Conservation (phyloP, 2,329 filamentous ascomycete genomes). For the Clarireedia homoeocarpa region DNA sequence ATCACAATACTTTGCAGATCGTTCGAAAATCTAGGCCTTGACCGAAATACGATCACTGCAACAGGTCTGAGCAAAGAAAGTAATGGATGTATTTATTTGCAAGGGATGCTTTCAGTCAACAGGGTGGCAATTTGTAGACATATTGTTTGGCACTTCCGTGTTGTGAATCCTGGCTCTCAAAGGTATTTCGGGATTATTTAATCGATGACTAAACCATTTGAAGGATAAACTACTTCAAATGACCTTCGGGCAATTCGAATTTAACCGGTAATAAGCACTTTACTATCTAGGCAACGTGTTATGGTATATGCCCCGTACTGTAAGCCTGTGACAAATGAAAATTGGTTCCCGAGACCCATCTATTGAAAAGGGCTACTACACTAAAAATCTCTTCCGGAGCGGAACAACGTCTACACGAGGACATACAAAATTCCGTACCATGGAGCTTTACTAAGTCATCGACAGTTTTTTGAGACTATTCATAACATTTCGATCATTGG, state of each 20-base stretch:
- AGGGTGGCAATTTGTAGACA: no score
- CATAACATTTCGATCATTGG: background rate
- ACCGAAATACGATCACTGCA: no score
- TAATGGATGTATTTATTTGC: no score
- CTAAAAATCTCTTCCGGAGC: background rate
- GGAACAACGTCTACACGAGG: background rate
- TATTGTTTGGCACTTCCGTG: no score
- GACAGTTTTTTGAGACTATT: background rate
- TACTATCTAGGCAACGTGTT: background rate
- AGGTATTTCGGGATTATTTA: background rate
- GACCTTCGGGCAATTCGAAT: background rate
- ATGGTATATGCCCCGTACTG: no score
- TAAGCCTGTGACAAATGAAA: background rate
- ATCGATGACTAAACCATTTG: background rate
- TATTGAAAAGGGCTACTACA: background rate
- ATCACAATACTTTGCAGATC: no score
- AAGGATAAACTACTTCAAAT: background rate
- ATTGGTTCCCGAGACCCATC: background rate
- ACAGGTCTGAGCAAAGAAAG: no score
- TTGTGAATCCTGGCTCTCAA: background rate
- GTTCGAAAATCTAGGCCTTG: no score
- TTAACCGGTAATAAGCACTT: background rate
- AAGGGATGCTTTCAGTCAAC: no score
- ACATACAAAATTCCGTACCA: background rate
- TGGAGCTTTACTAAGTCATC: background rate